These are phyloP conservation scores for Penicillium simplicissimum DNA, from an alignment of 495 filamentous ascomycete species.

Conservation along the genomic window DNA sequence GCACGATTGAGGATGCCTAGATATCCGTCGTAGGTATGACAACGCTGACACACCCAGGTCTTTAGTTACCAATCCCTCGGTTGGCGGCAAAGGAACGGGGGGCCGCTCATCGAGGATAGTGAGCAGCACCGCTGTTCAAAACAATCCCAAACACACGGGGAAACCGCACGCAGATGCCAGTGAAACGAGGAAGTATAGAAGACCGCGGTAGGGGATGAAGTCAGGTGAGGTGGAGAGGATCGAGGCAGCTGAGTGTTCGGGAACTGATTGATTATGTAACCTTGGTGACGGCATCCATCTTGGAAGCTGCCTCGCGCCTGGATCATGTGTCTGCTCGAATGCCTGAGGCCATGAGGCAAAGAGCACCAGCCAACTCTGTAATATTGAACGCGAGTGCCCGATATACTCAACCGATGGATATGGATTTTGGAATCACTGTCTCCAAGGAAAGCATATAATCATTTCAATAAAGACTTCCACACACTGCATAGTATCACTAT, in stretches of 20 bases:
- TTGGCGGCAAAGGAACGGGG: slow-evolving; percentile 33
- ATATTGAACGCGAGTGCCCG: neutral
- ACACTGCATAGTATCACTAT: no score
- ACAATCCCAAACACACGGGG: slow-evolving; percentile 15
- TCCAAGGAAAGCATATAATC: neutral
- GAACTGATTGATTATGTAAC: slow-evolving; percentile 29
- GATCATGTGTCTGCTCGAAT: slow-evolving; percentile 2
- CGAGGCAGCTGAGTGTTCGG: neutral
- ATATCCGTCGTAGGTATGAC: slow-evolving; percentile 29
- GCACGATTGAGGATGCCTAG: slow-evolving; percentile 19
- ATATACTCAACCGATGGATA: neutral
- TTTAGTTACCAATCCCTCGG: slow-evolving; percentile 44
- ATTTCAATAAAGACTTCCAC: no score
- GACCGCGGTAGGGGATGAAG: slow-evolving; percentile 17
- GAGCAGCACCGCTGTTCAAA: slow-evolving; percentile 28
- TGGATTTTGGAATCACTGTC: neutral
- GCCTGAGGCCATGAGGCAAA: slow-evolving; percentile 15
- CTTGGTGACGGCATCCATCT: slow-evolving; percentile 20
- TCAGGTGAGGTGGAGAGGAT: slow-evolving; percentile 21
- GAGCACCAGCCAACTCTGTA: neutral
- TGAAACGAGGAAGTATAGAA: slow-evolving; percentile 13
- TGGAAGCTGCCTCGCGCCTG: neutral
- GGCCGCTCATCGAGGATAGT: slow-evolving; percentile 43
- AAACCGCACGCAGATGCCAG: slow-evolving; percentile 12
- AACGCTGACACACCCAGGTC: slow-evolving; percentile 19